Evolutionary conservation across 2,329 filamentous ascomycete species (phyloP).

Genomic region (Exophiala aquamarina): DNA sequence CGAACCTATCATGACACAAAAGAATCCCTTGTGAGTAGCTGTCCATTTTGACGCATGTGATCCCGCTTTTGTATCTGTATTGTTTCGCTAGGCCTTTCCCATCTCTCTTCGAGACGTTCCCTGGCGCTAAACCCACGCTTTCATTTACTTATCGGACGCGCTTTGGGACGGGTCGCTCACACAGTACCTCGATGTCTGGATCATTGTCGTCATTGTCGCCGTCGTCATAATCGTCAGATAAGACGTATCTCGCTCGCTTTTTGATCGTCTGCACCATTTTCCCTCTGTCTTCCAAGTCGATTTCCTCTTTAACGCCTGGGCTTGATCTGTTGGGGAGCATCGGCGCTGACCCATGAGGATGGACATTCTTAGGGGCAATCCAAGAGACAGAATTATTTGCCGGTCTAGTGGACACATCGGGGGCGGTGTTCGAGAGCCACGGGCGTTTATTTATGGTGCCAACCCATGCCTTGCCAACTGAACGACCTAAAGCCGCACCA

Average conservation of each 20-base stretch:
- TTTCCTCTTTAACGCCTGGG: background rate
- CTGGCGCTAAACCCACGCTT: too few relatives aligned
- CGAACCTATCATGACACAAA: too few relatives aligned
- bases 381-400: background rate
- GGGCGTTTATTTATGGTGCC: conserved; percentile 4
- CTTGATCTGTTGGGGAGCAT: background rate
- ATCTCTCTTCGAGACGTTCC: too few relatives aligned
- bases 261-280: background rate
- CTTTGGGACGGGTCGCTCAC: background rate
- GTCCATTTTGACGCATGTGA: too few relatives aligned
- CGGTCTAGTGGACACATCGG: background rate
- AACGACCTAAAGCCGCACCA: conserved; percentile 65
- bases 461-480: conserved; percentile 72
- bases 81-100: too few relatives aligned
- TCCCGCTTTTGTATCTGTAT: too few relatives aligned
- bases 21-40: too few relatives aligned
- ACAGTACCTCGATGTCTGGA: conserved; percentile 1
- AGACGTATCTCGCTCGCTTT: background rate
- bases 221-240: background rate
- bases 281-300: background rate
- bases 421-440: background rate
- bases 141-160: too few relatives aligned
- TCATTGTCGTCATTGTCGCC: conserved; percentile 3
- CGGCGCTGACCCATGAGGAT: background rate
- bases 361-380: background rate